Evolutionary conservation across 2,329 filamentous ascomycete genomes (phyloP).

Genomic region (Claviceps sp.): DNA sequence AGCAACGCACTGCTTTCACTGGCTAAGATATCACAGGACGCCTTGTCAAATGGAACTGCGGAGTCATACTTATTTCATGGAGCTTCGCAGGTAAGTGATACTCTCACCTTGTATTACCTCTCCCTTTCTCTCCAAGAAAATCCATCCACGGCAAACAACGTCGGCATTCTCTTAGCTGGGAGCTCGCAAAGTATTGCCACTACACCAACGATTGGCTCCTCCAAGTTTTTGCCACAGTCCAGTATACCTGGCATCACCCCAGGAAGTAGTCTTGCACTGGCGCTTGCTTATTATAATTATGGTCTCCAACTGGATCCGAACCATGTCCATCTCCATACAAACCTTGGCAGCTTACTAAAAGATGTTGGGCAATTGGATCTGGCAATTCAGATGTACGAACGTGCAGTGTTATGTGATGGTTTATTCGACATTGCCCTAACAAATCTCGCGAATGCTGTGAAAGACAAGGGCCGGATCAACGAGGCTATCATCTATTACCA

Average conservation of each 20-base stretch:
- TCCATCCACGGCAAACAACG: conserved; percentile 95
- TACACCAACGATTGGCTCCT: conserved; percentile 13
- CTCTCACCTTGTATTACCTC: conserved; percentile 86
- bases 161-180: conserved; percentile 90
- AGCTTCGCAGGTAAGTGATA: conserved; percentile 73
- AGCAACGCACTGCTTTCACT: conserved; percentile 91
- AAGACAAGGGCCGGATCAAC: conserved; percentile 82
- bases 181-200: conserved; percentile 55
- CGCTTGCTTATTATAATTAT: conserved; percentile 90
- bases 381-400: conserved; percentile 94
- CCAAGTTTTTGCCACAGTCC: conserved; percentile 11
- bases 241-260: conserved; percentile 66
- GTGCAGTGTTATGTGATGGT: conserved; percentile 82
- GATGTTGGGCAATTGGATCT: conserved; percentile 87
- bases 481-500: conserved; percentile 90
- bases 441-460: conserved; percentile 93
- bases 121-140: conserved; percentile 90
- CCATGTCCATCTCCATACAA: conserved; percentile 94
- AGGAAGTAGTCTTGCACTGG: conserved; percentile 77
- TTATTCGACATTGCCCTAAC: conserved; percentile 94
- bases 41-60: conserved; percentile 62
- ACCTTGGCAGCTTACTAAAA: conserved; percentile 86
- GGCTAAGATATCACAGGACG: conserved; percentile 95
- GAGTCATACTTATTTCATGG: conserved; percentile 42
- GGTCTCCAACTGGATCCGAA: conserved; percentile 73